Percentiles rank a stretch among this genome's conserved stretches.
Evolutionary conservation across 1,139 yeast genomes (phyloP).

Genomic region (Pichiaceae sp.): DNA sequence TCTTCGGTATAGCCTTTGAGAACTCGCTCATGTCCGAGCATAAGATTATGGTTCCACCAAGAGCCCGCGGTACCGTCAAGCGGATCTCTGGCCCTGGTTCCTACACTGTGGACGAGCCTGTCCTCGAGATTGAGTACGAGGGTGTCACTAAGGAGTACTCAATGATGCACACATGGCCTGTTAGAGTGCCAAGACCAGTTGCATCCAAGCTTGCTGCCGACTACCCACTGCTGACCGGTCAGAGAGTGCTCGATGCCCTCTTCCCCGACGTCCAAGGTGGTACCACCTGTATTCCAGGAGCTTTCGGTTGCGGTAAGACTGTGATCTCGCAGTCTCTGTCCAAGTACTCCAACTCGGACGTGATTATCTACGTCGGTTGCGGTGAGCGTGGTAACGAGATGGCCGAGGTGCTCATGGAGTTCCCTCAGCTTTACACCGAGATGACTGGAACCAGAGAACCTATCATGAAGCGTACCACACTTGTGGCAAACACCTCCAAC

Average conservation of each 20-base stretch:
- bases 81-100: slow-evolving; percentile 85
- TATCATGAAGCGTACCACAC: slow-evolving; percentile 97
- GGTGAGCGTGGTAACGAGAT: slow-evolving; percentile 98
- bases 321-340: slow-evolving; percentile 97
- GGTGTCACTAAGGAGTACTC: slow-evolving; percentile 76
- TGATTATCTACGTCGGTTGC: slow-evolving; percentile 81
- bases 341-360: slow-evolving; percentile 94
- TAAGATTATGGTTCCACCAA: slow-evolving; percentile 91
- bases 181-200: slow-evolving; percentile 98
- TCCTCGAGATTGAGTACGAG: slow-evolving; percentile 90
- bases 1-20: slow-evolving; percentile 88
- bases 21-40: slow-evolving; percentile 89
- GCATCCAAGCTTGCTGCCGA: slow-evolving; percentile 89
- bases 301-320: slow-evolving; percentile 98
- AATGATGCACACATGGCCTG: slow-evolving; percentile 99
- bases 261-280: slow-evolving; percentile 99
- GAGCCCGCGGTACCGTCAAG: slow-evolving; percentile 96
- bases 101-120: slow-evolving; percentile 80
- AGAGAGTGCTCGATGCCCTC: slow-evolving; percentile 93
- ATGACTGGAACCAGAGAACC: slow-evolving; percentile 92
- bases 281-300: slow-evolving; percentile 99
- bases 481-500: slow-evolving; percentile 96
- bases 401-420: slow-evolving; percentile 99
- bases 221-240: slow-evolving; percentile 94
- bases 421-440: slow-evolving; percentile 94